These are phyloP conservation scores for Anethum foeniculum DNA, from an alignment of 140 eudicot genomes.

Conservation along the genomic window DNA sequence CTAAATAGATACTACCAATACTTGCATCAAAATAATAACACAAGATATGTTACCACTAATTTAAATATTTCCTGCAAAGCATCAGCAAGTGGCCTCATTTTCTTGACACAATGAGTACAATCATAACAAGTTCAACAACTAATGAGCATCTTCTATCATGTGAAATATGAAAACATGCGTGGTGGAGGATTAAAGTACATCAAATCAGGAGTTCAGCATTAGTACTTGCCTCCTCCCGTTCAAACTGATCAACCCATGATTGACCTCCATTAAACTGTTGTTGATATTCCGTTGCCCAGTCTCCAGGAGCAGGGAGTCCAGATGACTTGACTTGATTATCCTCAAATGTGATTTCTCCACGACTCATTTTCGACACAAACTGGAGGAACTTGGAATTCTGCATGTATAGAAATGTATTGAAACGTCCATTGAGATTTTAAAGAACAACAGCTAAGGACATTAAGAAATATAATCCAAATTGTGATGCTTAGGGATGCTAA, in stretches of 20 bases:
- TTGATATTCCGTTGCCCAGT: conserved; percentile 91
- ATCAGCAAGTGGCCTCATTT: background rate
- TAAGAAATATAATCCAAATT: background rate
- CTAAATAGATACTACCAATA: background rate
- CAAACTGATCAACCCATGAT: conserved; percentile 89
- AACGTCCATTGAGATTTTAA: background rate
- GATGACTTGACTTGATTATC: conserved; percentile 73
- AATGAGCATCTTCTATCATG: background rate
- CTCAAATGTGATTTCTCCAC: conserved; percentile 82
- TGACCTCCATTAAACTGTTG: conserved; percentile 70
- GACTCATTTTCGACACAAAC: conserved; percentile 98
- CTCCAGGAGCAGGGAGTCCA: conserved; percentile 42
- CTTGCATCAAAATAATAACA: background rate
- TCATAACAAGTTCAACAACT: background rate
- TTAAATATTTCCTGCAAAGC: background rate
- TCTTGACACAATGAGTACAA: background rate
- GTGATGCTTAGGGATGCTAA: conserved; percentile 11
- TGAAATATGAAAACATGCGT: background rate
- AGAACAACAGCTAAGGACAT: background rate
- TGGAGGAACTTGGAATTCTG: conserved; percentile 94
- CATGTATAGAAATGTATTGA: conserved; percentile 6
- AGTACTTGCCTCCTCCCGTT: conserved; percentile 58
- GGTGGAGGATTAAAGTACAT: background rate
- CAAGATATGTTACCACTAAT: background rate
- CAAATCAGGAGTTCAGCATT: background rate